Conservation (phyloP, 805 yeast species). For the Isabelozyma heimii region DNA sequence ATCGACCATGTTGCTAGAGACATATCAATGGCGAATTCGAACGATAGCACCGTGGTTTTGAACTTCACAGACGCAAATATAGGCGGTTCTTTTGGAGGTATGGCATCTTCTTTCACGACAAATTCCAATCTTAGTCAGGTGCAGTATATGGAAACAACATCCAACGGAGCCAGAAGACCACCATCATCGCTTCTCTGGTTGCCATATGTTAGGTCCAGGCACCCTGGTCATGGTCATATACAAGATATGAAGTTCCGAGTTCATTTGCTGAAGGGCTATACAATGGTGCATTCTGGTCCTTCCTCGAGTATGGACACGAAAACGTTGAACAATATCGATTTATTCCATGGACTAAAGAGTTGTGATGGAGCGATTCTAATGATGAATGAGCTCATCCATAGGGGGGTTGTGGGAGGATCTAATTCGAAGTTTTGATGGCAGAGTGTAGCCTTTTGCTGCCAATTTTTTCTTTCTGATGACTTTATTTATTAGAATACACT, state of each 20-base stretch:
- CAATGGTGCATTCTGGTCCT: background rate
- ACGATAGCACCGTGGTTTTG: background rate
- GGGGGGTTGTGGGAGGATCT: background rate
- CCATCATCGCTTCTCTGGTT: constrained; percentile 3
- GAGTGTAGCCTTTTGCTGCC: too few relatives aligned
- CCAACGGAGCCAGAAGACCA: background rate
- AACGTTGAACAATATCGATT: constrained; percentile 8
- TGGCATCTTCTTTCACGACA: background rate
- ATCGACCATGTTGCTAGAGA: background rate
- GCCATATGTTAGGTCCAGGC: constrained; percentile 6
- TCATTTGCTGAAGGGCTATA: background rate
- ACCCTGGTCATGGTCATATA: background rate
- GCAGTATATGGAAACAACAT: background rate
- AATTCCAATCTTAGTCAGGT: constrained; percentile 1
- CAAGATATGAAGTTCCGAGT: background rate
- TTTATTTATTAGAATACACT: background rate
- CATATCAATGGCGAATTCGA: background rate
- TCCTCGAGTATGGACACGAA: background rate
- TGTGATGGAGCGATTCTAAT: constrained; percentile 7
- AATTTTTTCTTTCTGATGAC: too few relatives aligned
- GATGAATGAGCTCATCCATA: constrained; percentile 1
- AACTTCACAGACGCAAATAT: background rate
- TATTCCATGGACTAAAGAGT: constrained; percentile 11
- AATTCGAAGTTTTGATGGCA: background rate
- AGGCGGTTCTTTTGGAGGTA: background rate